Evolutionary conservation across 2,329 filamentous ascomycete species (phyloP).

Genomic region (Pseudogymnoascus sp.): DNA sequence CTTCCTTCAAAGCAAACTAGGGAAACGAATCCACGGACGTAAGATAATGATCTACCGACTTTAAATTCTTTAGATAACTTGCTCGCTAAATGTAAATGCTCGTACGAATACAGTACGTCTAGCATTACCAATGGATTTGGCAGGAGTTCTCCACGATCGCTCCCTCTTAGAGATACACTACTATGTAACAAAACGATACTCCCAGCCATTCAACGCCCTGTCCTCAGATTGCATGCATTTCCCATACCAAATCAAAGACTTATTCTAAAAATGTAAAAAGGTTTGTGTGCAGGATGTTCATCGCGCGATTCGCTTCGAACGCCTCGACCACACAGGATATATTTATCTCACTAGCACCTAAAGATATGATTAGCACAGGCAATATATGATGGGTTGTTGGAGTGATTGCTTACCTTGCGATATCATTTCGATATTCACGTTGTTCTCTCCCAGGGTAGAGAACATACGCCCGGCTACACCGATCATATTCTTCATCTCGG

Average conservation of each 20-base stretch:
- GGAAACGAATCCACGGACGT: neutral
- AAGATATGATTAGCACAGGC: conserved; percentile 11
- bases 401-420: conserved; percentile 64
- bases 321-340: conserved; percentile 97
- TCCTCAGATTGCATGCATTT: neutral
- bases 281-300: conserved; percentile 94
- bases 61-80: conserved; percentile 1
- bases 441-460: conserved; percentile 82
- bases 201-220: conserved; percentile 2
- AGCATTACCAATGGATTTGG: neutral
- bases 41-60: conserved; percentile 6
- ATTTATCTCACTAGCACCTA: conserved; percentile 96
- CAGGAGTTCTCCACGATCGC: neutral
- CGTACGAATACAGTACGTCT: conserved; percentile 6
- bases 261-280: conserved; percentile 87
- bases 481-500: conserved; percentile 96
- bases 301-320: conserved; percentile 78
- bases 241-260: conserved; percentile 1
- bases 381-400: neutral
- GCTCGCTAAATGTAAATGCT: conserved; percentile 4
- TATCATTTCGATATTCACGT: conserved; percentile 98
- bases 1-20: neutral
- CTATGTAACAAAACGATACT: neutral
- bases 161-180: conserved; percentile 5
- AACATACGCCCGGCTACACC: conserved; percentile 94